These are phyloP conservation scores for Colletotrichum sp. DNA, from an alignment of 2,329 filamentous ascomycete species.

Conservation along the genomic window DNA sequence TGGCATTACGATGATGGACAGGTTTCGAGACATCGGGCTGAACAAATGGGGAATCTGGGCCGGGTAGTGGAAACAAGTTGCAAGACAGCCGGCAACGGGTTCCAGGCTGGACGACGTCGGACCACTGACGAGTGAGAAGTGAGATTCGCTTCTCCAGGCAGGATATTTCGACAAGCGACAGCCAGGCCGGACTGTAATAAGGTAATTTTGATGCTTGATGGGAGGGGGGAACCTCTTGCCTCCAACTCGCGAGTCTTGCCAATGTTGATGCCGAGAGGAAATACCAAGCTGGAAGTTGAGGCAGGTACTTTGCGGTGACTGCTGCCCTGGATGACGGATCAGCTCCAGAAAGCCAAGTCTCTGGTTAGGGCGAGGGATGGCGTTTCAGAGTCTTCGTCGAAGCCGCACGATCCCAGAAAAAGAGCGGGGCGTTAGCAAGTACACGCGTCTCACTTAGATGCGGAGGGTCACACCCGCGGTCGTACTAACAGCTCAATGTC, in stretches of 20 bases:
- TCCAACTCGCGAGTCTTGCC: neutral
- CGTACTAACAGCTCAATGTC: constrained; percentile 4
- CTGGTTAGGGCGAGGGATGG: neutral
- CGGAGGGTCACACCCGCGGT: neutral
- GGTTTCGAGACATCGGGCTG: constrained; percentile 8
- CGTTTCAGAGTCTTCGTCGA: constrained; percentile 20
- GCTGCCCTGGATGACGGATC: neutral
- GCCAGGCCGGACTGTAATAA: neutral
- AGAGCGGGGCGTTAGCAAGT: constrained; percentile 10
- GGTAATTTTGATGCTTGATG: neutral
- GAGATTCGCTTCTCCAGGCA: neutral
- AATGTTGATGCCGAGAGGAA: neutral
- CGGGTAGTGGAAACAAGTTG: neutral
- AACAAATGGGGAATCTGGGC: constrained; percentile 6
- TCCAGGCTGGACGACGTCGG: neutral
- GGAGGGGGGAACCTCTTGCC: neutral
- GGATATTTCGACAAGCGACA: neutral
- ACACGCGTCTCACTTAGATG: constrained; percentile 19
- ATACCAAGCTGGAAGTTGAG: neutral
- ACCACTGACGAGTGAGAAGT: neutral
- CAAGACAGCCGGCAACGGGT: neutral
- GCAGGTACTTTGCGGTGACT: neutral
- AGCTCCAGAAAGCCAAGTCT: constrained; percentile 16
- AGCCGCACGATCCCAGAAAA: constrained; percentile 11
- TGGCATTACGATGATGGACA: neutral